Evolutionary conservation across 331 rosid genomes (phyloP).

Genomic region (Telfairia occidentalis): DNA sequence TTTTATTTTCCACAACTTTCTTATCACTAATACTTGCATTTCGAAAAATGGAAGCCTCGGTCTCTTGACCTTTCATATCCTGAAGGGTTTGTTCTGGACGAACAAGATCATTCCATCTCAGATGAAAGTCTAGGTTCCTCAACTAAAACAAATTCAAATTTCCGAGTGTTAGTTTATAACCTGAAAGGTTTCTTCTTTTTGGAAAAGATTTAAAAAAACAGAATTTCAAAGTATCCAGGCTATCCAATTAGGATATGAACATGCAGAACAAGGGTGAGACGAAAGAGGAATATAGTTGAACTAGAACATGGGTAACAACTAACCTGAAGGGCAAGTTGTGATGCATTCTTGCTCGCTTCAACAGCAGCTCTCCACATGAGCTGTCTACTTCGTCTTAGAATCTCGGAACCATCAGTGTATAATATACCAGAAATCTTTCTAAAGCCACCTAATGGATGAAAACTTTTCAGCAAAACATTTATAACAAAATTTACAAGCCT

Average conservation of each 20-base stretch:
- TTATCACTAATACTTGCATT: slow-evolving; percentile 69
- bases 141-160: slow-evolving; percentile 52
- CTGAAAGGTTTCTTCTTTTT: too few species aligned
- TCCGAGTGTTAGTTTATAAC: slow-evolving; percentile 6
- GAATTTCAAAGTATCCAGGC: slow-evolving; percentile 15
- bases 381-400: slow-evolving; percentile 76
- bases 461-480: slow-evolving; percentile 4
- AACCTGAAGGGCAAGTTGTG: slow-evolving; percentile 96
- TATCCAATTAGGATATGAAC: slow-evolving; percentile 6
- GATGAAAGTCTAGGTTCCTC: slow-evolving; percentile 65
- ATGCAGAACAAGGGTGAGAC: background rate
- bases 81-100: slow-evolving; percentile 76
- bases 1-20: slow-evolving; percentile 44
- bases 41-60: slow-evolving; percentile 83
- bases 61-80: slow-evolving; percentile 74
- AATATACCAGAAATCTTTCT: slow-evolving; percentile 53
- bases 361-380: slow-evolving; percentile 87
- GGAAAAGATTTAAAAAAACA: background rate
- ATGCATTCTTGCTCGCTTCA: slow-evolving; percentile 69
- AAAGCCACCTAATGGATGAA: slow-evolving; percentile 51
- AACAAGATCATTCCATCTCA: slow-evolving; percentile 89
- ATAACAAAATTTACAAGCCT: background rate
- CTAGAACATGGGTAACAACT: slow-evolving; percentile 13
- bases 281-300: background rate
- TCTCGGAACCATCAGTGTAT: slow-evolving; percentile 69